Base-by-base conservation (phyloP, 768 basidiomycete species). In the Kwoniella botswanensis region DNA sequence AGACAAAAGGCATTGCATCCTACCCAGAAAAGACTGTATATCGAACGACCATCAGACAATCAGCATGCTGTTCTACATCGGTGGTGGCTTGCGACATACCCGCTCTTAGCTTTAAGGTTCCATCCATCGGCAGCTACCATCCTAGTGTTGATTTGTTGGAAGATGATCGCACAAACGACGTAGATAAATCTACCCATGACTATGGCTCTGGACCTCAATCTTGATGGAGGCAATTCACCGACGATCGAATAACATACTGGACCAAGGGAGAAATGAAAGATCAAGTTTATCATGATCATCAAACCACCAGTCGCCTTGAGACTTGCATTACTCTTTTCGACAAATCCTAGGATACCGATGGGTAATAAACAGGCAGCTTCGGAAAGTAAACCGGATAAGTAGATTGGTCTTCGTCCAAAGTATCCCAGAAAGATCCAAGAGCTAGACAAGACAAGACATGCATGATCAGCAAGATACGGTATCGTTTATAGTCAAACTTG, bases 161-260 rank as follows among this genome's bases (percentile, higher is more conserved):
- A 66, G 57, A 69, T 53, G 26, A 76, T 73, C 18, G 67, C 71
- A 21, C 43, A 62, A 41, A 74, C 62, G 43, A 74, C 58, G 54
- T 74, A 77, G 63, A 68, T 52, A 24, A 54, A 56, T 35, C 76
- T 71, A 60, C 67, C 75, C 50, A 77, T 63, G 24, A 74, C 76
- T 41, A 77, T 73, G 3, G 72, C 56, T 52, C 67, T 53, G 42
- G 50, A 54, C 56, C 75, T 61, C 12, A 77, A 55, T 54, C 74
- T 65, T 18, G 76, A 66, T 9, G 72, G 22, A 4, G 76, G 73
- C 24, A 74, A 54, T 63, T 77, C 76, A 21, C 70, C 76, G 26
- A 73, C 76, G 46, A 77, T 74, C 18, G 73, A 67, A 64, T 77
- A 77, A 72, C 67, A 75, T 18, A 75, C 71, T 56, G 74, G 76